Base-by-base conservation (phyloP, 2,329 filamentous ascomycete species). In the Chrysosporium keratinophilum region DNA sequence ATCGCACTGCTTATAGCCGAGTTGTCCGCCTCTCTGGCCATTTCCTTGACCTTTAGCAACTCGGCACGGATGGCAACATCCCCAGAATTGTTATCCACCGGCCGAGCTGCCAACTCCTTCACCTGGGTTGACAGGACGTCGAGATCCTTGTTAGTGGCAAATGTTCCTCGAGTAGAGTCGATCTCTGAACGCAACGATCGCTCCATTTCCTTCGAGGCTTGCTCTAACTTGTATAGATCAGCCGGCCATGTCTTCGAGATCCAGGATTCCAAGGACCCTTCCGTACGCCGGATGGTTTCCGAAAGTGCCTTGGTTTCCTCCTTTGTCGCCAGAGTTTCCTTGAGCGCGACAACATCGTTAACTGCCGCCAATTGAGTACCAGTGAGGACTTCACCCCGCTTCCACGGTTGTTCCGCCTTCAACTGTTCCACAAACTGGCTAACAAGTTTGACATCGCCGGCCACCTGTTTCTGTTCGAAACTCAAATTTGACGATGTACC, bases 331-430 rank as follows among this genome's bases (percentile, higher is more conserved):
- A 50, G 37, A 20, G 50, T 28, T n/a, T 17, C 42, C 34, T 50
- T 50, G 48, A 50, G 23, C 15, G 10, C 31, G 23, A 10, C 10
- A 37, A 50, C 15, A 11, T 52, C 50, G 11, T 44, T 33, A 45
- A 52, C 31, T 39, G 42, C 34, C 4, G 50, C 31, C 33, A 45
- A 19, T 17, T 52, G 50, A n/a, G 9, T 6, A 20, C 37, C 50
- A 52, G 50, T 45, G 40, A 45, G 40, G 50, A 41, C 35, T 17
- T 34, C 15, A 39, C 2, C 50, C 19, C 33, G 50, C 39, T 52
- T 44, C 50, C 50, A 52, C 15, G 50, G 50, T 39, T 52, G 50
- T 2, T 44, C 42, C 31, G 50, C 50, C 39, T 52, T 44, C 42
- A 52, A 20, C 42, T 52, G 50, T 39, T 44, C 45, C 9, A 52